A percentile compares a stretch with the other conserved stretches of the same genome.
phyloP scores from a whole-genome alignment of 2,329 filamentous ascomycete genomes.

The Trichophyton verrucosum region DNA sequence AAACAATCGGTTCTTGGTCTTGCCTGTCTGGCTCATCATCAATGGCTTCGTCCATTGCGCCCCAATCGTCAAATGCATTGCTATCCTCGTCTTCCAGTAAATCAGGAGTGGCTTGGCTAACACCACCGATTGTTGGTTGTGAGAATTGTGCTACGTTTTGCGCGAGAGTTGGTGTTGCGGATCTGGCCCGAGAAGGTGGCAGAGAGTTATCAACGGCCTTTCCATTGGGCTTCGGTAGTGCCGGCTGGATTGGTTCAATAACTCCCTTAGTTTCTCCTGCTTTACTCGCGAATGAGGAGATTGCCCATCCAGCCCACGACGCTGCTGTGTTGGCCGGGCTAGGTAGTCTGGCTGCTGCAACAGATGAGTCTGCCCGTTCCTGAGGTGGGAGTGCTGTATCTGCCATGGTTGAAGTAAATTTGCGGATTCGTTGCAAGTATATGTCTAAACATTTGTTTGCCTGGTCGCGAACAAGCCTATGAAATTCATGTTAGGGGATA shows the following conservation, averaged over 20 bases:
- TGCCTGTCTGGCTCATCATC: slow-evolving; percentile 44
- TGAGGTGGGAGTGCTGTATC: slow-evolving; percentile 65
- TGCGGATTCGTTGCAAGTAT: slow-evolving; percentile 71
- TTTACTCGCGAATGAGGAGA: slow-evolving; percentile 97
- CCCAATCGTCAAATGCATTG: slow-evolving; percentile 62
- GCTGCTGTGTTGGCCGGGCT: slow-evolving; percentile 53
- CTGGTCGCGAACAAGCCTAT: slow-evolving; percentile 67
- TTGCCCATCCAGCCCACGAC: slow-evolving; percentile 92
- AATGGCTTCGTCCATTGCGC: slow-evolving; percentile 36
- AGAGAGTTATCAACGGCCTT: not conserved
- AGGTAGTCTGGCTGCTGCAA: slow-evolving; percentile 57
- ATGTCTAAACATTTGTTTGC: slow-evolving; percentile 78
- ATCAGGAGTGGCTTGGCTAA: slow-evolving; percentile 36
- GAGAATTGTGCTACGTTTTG: slow-evolving; percentile 4
- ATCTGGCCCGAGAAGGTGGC: not conserved
- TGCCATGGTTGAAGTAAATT: slow-evolving; percentile 63
- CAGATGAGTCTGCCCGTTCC: slow-evolving; percentile 34
- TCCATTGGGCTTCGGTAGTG: not conserved
- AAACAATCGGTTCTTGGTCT: slow-evolving; percentile 37
- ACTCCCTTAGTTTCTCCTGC: slow-evolving; percentile 72
- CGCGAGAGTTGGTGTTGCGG: not conserved
- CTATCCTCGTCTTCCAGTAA: slow-evolving; percentile 19
- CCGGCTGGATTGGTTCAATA: slow-evolving; percentile 47
- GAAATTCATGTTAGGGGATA: slow-evolving; percentile 7
- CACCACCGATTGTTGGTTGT: slow-evolving; percentile 19